A percentile compares a stretch with the other conserved stretches of the same genome.
These are phyloP conservation scores for Pichia phayaonensis DNA, from an alignment of 805 yeast genomes.

Conservation along the genomic window DNA sequence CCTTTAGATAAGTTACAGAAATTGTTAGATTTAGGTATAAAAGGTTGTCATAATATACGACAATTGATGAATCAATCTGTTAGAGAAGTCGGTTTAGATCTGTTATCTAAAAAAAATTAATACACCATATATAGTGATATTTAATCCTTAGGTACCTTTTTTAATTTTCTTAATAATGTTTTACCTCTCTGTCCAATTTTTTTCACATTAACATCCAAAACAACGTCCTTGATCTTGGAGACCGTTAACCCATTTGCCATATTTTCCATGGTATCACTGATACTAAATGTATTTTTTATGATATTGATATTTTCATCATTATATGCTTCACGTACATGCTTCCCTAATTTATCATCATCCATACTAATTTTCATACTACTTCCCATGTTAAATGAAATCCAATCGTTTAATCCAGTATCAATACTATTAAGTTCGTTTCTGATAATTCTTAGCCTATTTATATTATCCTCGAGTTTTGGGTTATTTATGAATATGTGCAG, in stretches of 20 bases:
- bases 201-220: slow-evolving; percentile 2
- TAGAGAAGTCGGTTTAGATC: slow-evolving; percentile 59
- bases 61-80: slow-evolving; percentile 83
- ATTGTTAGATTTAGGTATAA: slow-evolving; percentile 72
- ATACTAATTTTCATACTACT: slow-evolving; percentile 2
- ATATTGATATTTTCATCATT: background rate
- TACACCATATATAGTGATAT: background rate
- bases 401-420: slow-evolving; percentile 48
- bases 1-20: slow-evolving; percentile 75
- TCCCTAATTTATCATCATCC: slow-evolving; percentile 30
- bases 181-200: slow-evolving; percentile 19
- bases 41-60: slow-evolving; percentile 78
- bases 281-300: background rate
- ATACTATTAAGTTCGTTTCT: slow-evolving; percentile 34
- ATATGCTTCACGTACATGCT: slow-evolving; percentile 42
- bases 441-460: slow-evolving; percentile 35
- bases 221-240: slow-evolving; percentile 1
- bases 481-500: slow-evolving; percentile 1
- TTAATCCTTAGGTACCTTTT: slow-evolving; percentile 8
- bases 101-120: slow-evolving; percentile 21
- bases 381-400: slow-evolving; percentile 7
- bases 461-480: slow-evolving; percentile 27
- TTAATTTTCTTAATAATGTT: slow-evolving; percentile 20
- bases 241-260: slow-evolving; percentile 5
- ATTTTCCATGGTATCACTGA: slow-evolving; percentile 7